A percentile compares a stretch with the other conserved stretches of the same genome.
Evolutionary conservation across 1,284 basidiomycete species (phyloP).

Genomic region (Cryptococcus sp.): DNA sequence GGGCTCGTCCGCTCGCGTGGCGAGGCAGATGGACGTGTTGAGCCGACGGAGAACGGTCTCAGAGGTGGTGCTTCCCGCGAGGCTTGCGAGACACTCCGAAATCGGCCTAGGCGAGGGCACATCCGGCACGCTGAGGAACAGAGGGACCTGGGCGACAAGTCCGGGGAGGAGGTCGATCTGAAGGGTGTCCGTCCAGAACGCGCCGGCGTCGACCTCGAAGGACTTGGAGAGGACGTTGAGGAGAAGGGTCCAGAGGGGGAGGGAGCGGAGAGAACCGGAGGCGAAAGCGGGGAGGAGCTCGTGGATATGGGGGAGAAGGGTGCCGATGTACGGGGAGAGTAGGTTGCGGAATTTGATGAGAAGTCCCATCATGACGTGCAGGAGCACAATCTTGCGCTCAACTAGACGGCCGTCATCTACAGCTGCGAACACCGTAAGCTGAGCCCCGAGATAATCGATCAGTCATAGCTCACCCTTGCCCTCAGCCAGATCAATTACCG

Average conservation of each 20-base stretch:
- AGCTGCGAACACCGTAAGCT: constrained; percentile 4
- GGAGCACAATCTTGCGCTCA: constrained; percentile 63
- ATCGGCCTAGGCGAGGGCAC: constrained; percentile 26
- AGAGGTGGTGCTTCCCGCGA: constrained; percentile 58
- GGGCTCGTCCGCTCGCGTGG: constrained; percentile 75
- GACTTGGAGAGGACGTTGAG: constrained; percentile 66
- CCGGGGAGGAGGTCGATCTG: constrained; percentile 61
- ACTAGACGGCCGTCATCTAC: constrained; percentile 31
- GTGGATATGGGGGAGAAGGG: constrained; percentile 66
- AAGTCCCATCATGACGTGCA: constrained; percentile 66
- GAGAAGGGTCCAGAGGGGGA: constrained; percentile 62
- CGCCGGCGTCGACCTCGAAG: constrained; percentile 75
- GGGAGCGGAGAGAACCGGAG: constrained; percentile 32
- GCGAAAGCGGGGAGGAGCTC: constrained; percentile 61
- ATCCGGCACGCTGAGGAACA: constrained; percentile 42
- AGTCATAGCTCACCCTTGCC: constrained; percentile 53
- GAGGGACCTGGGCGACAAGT: constrained; percentile 63
- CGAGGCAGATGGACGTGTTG: constrained; percentile 81
- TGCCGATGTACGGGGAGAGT: constrained; percentile 86
- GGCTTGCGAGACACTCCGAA: constrained; percentile 56
- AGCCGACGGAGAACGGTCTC: constrained; percentile 66
- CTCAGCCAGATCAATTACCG: constrained; percentile 61
- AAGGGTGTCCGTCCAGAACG: constrained; percentile 83
- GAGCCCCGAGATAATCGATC: background rate
- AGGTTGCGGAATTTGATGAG: constrained; percentile 80